These are phyloP conservation scores for Schizosaccharomyces japonicus DNA, from an alignment of 805 yeast genomes.

Conservation along the genomic window DNA sequence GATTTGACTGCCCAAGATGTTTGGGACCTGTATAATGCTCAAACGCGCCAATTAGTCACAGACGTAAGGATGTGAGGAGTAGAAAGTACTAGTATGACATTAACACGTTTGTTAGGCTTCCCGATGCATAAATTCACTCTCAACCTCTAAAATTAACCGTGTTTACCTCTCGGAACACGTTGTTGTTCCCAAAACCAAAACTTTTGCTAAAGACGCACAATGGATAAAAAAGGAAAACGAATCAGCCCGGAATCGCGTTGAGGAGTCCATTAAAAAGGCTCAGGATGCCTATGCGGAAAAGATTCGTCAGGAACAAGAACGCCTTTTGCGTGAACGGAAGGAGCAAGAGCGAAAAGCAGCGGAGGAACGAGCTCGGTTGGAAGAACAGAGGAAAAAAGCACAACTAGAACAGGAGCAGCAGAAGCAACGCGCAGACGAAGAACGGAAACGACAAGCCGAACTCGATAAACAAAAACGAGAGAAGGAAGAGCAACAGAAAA, in stretches of 20 bases:
- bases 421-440: constrained; percentile 6
- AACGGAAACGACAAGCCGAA: constrained; percentile 13
- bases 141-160: too few relatives aligned
- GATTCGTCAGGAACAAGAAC: not conserved
- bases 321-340: not conserved
- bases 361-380: not conserved
- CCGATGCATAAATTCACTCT: too few relatives aligned
- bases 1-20: not conserved
- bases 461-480: constrained; percentile 12
- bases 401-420: not conserved
- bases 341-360: not conserved
- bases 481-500: constrained; percentile 12
- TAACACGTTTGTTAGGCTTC: too few relatives aligned
- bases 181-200: not conserved
- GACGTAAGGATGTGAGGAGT: not conserved
- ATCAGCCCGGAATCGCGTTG: constrained; percentile 6
- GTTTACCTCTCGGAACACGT: too few relatives aligned
- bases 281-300: not conserved
- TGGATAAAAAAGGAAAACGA: not conserved
- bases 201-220: not conserved
- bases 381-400: constrained; percentile 7
- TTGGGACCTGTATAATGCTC: not conserved
- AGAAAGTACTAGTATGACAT: too few relatives aligned
- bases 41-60: not conserved
- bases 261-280: not conserved